A percentile compares a stretch with the other conserved stretches of the same genome.
Conservation (phyloP, 116 monocot species). For the Iris pallida region DNA sequence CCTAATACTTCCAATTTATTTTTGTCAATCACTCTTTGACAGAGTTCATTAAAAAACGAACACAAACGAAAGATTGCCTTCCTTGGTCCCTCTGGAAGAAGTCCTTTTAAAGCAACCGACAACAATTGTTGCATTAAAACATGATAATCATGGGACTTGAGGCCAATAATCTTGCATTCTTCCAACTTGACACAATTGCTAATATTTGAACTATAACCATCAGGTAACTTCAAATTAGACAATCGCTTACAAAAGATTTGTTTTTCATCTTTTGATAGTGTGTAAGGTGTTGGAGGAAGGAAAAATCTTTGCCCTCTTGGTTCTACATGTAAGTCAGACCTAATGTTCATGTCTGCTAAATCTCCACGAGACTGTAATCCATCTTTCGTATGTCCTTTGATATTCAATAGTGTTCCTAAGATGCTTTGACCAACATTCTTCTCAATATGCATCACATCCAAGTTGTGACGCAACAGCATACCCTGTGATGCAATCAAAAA, state of each 20-base stretch:
- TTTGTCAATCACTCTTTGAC: neutral
- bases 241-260: neutral
- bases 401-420: neutral
- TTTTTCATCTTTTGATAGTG: neutral
- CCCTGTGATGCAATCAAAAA: too few species aligned
- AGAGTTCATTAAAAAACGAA: conserved; percentile 13
- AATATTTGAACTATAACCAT: conserved; percentile 24
- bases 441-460: neutral
- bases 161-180: neutral
- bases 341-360: neutral
- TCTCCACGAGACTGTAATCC: neutral
- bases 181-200: conserved; percentile 2
- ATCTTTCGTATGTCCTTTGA: neutral
- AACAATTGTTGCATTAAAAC: conserved; percentile 13
- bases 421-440: neutral
- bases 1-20: neutral
- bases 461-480: neutral
- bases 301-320: neutral
- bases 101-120: neutral
- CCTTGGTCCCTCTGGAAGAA: neutral
- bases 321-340: too few species aligned
- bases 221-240: conserved; percentile 6
- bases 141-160: conserved; percentile 25
- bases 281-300: neutral
- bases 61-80: neutral